phyloP scores from a whole-genome alignment of 2,329 filamentous ascomycete species.

The Cladophialophora immunda region DNA sequence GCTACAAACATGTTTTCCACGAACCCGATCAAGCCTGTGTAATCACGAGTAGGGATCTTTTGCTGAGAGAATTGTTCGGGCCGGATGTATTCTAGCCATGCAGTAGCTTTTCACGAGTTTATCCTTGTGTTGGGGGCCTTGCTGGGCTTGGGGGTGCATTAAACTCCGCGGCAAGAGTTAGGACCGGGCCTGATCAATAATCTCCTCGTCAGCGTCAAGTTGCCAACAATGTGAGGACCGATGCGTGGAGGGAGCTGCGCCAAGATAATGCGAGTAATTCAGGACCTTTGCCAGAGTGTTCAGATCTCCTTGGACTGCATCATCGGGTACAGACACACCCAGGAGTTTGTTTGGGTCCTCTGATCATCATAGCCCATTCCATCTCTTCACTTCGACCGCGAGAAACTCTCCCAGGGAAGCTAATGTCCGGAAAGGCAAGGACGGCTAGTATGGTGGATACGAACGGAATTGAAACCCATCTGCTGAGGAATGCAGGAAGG shows the following conservation, averaged over 20 bases:
- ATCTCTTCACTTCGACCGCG: neutral
- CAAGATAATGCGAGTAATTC: neutral
- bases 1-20: neutral
- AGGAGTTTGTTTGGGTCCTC: neutral
- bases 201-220: too few species aligned
- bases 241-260: neutral
- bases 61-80: too few species aligned
- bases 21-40: too few species aligned
- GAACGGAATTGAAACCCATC: constrained; percentile 1
- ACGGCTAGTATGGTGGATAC: neutral
- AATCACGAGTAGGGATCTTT: too few species aligned
- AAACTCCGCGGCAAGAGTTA: too few species aligned
- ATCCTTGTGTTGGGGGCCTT: too few species aligned
- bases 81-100: too few species aligned
- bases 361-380: neutral
- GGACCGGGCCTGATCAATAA: too few species aligned
- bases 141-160: too few species aligned
- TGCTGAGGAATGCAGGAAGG: constrained; percentile 1
- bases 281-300: too few species aligned
- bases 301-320: neutral
- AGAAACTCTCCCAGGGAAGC: neutral
- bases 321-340: neutral
- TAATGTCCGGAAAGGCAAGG: neutral
- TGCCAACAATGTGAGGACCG: too few species aligned
- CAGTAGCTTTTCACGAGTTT: too few species aligned